Base-by-base conservation (phyloP, 1,139 yeast genomes). In the Yamadazyma epiphylla region DNA sequence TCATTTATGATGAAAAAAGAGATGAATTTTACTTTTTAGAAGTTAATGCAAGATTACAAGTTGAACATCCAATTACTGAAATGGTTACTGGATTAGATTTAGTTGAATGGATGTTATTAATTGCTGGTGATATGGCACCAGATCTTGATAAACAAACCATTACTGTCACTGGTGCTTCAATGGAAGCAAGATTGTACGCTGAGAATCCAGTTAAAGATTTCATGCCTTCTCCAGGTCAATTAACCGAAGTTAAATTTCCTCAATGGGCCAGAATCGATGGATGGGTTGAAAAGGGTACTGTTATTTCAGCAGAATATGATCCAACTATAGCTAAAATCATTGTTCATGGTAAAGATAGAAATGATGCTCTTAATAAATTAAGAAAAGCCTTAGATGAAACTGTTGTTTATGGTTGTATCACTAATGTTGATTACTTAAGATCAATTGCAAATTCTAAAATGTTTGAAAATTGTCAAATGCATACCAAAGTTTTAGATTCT, bases 41-140 rank as follows among this genome's bases (percentile, higher is more conserved):
- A 60, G 96, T 91, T 47, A 91, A 91, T 55, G 95, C 98, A 8
- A 80, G 98, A 57, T 73, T 91, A 45, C 98, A 91, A 62, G 98
- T 91, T 28, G 98, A 91, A 62, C 97, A 91, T 58, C 97, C 97
- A 26, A 82, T 91, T 46, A 91, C 98, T 19, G 98, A 91, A 62
- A 73, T 80, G 78, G 95, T 86, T 19, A 87, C 96, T 16, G 96
- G 96, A 4, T 63, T 88, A 32, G 98, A 91, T 57, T 70, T 91
- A 44, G 97, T 91, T 15, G 96, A 91, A 59, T 86, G 96, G 96
- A 89, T 91, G 97, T 65, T 91, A 42, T 69, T 70, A 46, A 82
- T 89, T 55, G 96, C 97, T 22, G 95, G 95, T 22, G 89, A 86
- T 50, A 72, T 73, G 44, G 81, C 96, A 5, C 95, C 95, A 5